Conservation (phyloP, 495 filamentous ascomycete species). For the Neurospora sp. region DNA sequence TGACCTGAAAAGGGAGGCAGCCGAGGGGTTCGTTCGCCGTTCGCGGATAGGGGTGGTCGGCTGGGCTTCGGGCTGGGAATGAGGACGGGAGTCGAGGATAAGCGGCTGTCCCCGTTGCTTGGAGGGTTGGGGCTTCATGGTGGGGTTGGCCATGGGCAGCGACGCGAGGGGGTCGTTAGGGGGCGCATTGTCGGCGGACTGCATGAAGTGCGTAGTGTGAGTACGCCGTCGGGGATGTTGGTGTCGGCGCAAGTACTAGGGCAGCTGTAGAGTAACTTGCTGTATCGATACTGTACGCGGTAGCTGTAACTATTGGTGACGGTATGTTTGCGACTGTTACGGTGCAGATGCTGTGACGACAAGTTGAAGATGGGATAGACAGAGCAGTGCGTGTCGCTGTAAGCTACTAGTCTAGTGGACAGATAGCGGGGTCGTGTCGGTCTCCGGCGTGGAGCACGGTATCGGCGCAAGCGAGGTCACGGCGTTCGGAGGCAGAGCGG, state of each 20-base stretch:
- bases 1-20: constrained; percentile 49
- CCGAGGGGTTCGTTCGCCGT: constrained; percentile 42
- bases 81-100: constrained; percentile 17
- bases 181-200: constrained; percentile 32
- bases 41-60: constrained; percentile 36
- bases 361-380: not conserved
- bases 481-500: not conserved
- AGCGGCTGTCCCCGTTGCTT: constrained; percentile 25
- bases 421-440: not conserved
- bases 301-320: not conserved
- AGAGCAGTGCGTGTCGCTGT: not conserved
- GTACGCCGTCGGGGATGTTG: no score
- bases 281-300: not conserved
- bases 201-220: constrained; percentile 22
- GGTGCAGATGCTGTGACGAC: not conserved
- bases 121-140: constrained; percentile 19
- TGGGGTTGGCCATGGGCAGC: constrained; percentile 30
- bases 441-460: not conserved
- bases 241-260: not conserved
- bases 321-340: not conserved
- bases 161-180: constrained; percentile 29
- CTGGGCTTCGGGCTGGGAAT: constrained; percentile 33
- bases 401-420: not conserved
- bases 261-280: no score
- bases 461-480: not conserved